Evolutionary conservation across 805 yeast species (phyloP).

Genomic region (Zygoascus biomembranicola): DNA sequence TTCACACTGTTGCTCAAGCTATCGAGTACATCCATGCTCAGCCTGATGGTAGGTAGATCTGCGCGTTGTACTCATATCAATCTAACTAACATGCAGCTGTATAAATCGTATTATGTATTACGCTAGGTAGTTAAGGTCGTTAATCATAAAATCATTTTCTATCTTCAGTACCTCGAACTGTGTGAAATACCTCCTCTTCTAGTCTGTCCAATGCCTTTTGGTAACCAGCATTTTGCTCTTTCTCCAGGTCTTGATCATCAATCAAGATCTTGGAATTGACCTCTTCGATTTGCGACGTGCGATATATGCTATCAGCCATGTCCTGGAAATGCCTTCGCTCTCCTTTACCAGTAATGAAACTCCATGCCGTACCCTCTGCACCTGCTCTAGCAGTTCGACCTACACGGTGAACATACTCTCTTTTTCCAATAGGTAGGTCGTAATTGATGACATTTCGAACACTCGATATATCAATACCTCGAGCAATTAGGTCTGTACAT

Average conservation of each 20-base stretch:
- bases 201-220: conserved; percentile 12
- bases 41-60: conserved; percentile 32
- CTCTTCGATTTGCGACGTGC: conserved; percentile 2
- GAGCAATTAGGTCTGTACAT: conserved; percentile 87
- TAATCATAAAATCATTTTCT: neutral
- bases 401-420: conserved; percentile 91
- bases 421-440: conserved; percentile 78
- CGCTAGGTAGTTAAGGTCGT: neutral
- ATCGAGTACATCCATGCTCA: conserved; percentile 70
- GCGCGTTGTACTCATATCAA: neutral
- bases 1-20: conserved; percentile 90
- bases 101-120: neutral
- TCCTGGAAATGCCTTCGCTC: conserved; percentile 47
- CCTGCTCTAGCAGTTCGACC: conserved; percentile 98
- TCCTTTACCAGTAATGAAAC: conserved; percentile 65
- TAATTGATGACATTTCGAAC: conserved; percentile 77
- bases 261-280: conserved; percentile 21
- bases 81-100: neutral
- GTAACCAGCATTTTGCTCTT: conserved; percentile 10
- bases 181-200: conserved; percentile 14
- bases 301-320: conserved; percentile 20
- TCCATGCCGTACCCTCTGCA: conserved; percentile 64
- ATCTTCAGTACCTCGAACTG: neutral
- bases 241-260: conserved; percentile 2
- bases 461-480: conserved; percentile 79